Evolutionary conservation across 345 rosid genomes (phyloP), one percentile per base, ranked within the genome.

Genomic region (Citrus cavaleriei): DNA sequence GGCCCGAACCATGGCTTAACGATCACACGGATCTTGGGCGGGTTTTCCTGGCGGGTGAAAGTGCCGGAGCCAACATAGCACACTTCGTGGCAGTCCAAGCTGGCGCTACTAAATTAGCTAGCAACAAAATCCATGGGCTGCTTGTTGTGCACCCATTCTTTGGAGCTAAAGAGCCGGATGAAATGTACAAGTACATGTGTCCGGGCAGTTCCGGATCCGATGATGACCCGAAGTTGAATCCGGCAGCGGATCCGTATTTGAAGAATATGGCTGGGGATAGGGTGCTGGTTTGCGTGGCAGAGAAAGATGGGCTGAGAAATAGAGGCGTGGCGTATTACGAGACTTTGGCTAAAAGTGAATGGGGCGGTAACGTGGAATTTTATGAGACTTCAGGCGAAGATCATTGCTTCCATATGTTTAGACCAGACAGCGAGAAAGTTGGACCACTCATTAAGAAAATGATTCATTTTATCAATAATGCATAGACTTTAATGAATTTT

Each of bases 271-370:
- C 79, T 38, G 82, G 87, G 51, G 79, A 79, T 10, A 83, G 58
- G 77, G 79, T 83, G 30, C 72, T 88, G 59, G 87, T 90, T 38
- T 88, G 79, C 30, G 84, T 88, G 58, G 89, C 88, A 0, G 89
- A 78, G 80, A 84, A 82, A 61, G 93, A 88, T 71, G 68, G 77
- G 74, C 32, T 86, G 69, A 84, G 76, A 73, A 54, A 74, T 34
- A 80, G 84, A 64, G 90, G 86, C 0, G 30, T 81, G 30, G 12
- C 51, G 18, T 86, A 87, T 30, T 73, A 13, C 19, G 88, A 87
- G 70, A 61, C 71, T 2, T 74, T 87, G 80, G 73, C 22, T 19
- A 37, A 28, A 2, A 69, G 86, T 64, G 85, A 22, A 24, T 82
- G 88, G 85, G 49, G 22, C 40, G 88, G 89, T 25, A 28, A 67